A percentile compares a stretch with the other conserved stretches of the same genome.
These are phyloP conservation scores for Flaveria bidentis DNA, from an alignment of 129 eudicot species.

Conservation along the genomic window DNA sequence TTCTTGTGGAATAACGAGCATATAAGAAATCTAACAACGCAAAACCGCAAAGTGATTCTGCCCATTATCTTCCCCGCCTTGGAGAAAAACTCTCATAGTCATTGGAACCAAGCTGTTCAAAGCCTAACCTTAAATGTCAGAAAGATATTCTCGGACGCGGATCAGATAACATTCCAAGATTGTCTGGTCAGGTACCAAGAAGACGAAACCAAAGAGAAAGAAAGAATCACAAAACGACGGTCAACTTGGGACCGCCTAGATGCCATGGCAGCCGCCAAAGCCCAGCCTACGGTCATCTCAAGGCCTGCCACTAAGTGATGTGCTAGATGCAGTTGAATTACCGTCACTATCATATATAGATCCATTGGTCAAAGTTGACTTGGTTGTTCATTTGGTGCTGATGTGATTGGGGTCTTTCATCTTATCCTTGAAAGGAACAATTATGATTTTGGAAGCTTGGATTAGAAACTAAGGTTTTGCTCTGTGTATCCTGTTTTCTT, in stretches of 20 bases:
- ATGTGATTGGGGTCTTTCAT: neutral
- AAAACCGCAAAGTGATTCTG: conserved; percentile 56
- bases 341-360: conserved; percentile 9
- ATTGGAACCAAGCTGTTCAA: conserved; percentile 71
- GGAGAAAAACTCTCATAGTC: conserved; percentile 54
- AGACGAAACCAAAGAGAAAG: conserved; percentile 50
- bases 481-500: conserved; percentile 18
- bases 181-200: conserved; percentile 50
- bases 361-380: conserved; percentile 18
- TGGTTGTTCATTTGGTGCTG: neutral
- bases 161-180: conserved; percentile 48
- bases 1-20: conserved; percentile 67
- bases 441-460: neutral
- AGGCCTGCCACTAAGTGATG: conserved; percentile 32
- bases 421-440: neutral
- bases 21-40: conserved; percentile 48
- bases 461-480: conserved; percentile 22
- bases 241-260: conserved; percentile 50
- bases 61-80: conserved; percentile 54
- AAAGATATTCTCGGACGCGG: conserved; percentile 52
- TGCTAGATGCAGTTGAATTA: conserved; percentile 23
- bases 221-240: conserved; percentile 38
- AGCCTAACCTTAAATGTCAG: conserved; percentile 57
- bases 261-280: conserved; percentile 47
- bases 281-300: conserved; percentile 36